phyloP scores from a whole-genome alignment of 352 stramenopile genomes.

The Pythium myriotylum region DNA sequence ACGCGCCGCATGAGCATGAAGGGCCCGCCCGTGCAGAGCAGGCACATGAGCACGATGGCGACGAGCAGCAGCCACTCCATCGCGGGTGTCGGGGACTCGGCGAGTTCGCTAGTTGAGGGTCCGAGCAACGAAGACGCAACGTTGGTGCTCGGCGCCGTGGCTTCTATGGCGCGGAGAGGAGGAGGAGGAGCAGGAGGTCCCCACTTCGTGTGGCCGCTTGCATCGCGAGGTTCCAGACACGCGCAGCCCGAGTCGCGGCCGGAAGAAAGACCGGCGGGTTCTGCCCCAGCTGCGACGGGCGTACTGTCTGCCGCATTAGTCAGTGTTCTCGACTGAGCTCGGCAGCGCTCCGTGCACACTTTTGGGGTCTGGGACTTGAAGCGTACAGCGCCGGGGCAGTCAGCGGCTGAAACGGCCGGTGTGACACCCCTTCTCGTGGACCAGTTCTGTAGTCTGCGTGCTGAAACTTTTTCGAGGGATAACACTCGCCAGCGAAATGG shows the following conservation, averaged over 20 bases:
- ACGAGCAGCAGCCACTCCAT: slow-evolving; percentile 28
- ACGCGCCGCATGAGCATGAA: slow-evolving; percentile 22
- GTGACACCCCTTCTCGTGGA: slow-evolving; percentile 4
- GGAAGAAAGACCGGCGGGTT: too few relatives aligned
- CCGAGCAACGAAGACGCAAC: not conserved
- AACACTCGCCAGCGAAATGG: too few relatives aligned
- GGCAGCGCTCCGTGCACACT: slow-evolving; percentile 2
- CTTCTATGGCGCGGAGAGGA: too few relatives aligned
- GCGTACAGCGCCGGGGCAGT: slow-evolving; percentile 5
- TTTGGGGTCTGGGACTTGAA: slow-evolving; percentile 15
- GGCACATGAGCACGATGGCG: slow-evolving; percentile 11
- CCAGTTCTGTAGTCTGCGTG: slow-evolving; percentile 20
- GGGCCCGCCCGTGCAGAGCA: slow-evolving; percentile 17
- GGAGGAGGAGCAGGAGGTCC: not conserved
- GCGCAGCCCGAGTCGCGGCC: too few relatives aligned
- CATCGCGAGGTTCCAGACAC: too few relatives aligned
- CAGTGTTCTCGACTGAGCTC: too few relatives aligned
- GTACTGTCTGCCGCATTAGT: too few relatives aligned
- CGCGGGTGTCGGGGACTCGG: not conserved
- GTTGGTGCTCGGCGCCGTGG: slow-evolving; percentile 1
- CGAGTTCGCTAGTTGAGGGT: not conserved
- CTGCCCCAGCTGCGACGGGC: too few relatives aligned
- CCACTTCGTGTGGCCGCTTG: not conserved
- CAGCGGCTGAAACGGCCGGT: slow-evolving; percentile 6
- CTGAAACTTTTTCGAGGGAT: not conserved